Conservation (phyloP, 768 basidiomycete species). For the Sarcomyxa edulis region DNA sequence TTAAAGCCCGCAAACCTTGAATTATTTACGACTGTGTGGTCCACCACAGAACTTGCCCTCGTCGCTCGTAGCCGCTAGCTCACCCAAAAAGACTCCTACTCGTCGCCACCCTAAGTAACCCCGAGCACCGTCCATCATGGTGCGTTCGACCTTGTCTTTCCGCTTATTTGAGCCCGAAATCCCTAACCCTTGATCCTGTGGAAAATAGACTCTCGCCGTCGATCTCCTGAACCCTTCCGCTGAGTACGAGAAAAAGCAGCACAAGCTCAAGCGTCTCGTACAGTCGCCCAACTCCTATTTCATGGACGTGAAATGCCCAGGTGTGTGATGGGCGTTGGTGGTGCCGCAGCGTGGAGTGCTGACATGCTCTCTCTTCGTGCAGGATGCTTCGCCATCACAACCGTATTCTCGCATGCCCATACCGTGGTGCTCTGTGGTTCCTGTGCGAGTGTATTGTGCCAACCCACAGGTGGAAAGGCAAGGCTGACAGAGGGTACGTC, state of each 20-base stretch:
- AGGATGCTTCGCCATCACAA: constrained; percentile 95
- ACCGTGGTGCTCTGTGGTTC: constrained; percentile 92
- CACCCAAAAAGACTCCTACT: background rate
- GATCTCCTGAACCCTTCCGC: constrained; percentile 96
- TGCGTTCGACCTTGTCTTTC: too few species aligned
- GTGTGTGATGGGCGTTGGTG: constrained; percentile 43
- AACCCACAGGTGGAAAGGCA: constrained; percentile 97
- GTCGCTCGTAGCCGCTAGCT: background rate
- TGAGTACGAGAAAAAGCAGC: constrained; percentile 80
- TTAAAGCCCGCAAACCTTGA: too few species aligned
- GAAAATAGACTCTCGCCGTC: constrained; percentile 91
- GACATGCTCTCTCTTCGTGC: constrained; percentile 6
- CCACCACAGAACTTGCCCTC: constrained; percentile 1
- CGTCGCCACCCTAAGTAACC: constrained; percentile 6
- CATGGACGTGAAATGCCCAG: constrained; percentile 99
- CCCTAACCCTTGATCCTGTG: too few species aligned
- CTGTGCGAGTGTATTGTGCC: constrained; percentile 93
- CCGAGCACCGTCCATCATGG: constrained; percentile 11
- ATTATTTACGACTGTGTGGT: too few species aligned
- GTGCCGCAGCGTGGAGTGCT: too few species aligned
- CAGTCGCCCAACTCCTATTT: constrained; percentile 99
- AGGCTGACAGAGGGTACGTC: constrained; percentile 92
- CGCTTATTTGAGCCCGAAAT: too few species aligned
- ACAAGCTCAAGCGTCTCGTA: constrained; percentile 99
- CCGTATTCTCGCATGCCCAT: constrained; percentile 99